Evolutionary conservation across 495 filamentous ascomycete genomes (phyloP), one percentile per base, ranked within the genome.

Genomic region (Penicillium simplicissimum): DNA sequence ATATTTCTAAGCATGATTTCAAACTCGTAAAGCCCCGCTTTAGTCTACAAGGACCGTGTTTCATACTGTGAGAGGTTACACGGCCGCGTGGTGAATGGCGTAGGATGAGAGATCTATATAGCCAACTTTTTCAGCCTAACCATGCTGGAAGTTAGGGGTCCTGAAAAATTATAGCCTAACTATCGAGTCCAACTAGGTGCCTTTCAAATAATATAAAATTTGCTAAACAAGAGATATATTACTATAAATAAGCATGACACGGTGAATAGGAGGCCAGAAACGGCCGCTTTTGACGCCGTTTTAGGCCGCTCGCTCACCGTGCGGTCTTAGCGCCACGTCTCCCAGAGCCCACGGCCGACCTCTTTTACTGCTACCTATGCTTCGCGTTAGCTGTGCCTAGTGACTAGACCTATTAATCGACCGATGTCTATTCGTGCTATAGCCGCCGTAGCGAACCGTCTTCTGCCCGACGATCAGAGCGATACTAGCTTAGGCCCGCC

Each of bases 241-340:
- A 57, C 51, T 64, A 52, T 47, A 25, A 13, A 54, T 61, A 61
- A 35, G 38, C 11, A 60, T 65, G 60, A 59, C 25, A 66, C 57
- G 64, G 64, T 66, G 55, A 66, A 57, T 57, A 43, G 60, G 52
- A 55, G 60, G 64, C 64, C 60, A 60, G 57, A 66, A 66, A 63
- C 33, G 64, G 64, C 64, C 47, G 36, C 57, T 23, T 60, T 25
- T 45, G 64, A 57, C 35, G 64, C 64, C 57, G 63, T 59, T 66
- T 66, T 62, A 59, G 58, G 59, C 63, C 58, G 0, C 51, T 36
- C 49, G 36, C 63, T 66, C 54, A 66, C 63, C 34, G 51, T 59
- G 9, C 48, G 63, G 58, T 40, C 63, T 66, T 66, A 58, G 63
- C 55, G 23, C 62, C 55, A 62, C 59, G 58, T 62, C n/a, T n/a